Conservation (phyloP, 1,284 basidiomycete genomes). For the Ganoderma boninense region DNA sequence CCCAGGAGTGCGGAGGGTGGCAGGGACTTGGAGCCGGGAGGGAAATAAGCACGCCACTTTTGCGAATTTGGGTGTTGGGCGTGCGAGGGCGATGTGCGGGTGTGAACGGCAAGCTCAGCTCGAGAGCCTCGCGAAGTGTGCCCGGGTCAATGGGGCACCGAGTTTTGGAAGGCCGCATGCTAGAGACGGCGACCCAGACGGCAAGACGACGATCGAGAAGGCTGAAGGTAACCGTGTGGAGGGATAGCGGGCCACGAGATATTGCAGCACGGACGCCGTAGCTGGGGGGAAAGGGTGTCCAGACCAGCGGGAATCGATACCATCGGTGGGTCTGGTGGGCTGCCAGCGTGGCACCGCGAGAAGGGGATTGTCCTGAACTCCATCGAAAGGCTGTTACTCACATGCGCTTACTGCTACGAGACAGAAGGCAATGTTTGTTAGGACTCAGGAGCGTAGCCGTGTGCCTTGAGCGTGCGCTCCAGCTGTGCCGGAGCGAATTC, state of each 20-base stretch:
- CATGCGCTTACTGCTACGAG: neutral
- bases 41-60: neutral
- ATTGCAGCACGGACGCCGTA: neutral
- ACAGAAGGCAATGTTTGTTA: neutral
- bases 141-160: neutral
- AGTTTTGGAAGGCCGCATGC: neutral
- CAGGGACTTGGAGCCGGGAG: neutral
- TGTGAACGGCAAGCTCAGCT: neutral
- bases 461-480: neutral
- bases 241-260: neutral
- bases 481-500: neutral
- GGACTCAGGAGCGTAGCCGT: neutral
- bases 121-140: neutral
- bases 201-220: neutral
- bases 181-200: neutral
- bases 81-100: neutral
- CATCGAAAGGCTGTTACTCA: neutral
- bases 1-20: neutral
- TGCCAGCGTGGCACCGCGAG: neutral
- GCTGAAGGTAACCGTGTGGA: neutral
- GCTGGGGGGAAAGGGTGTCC: neutral
- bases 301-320: constrained; percentile 1
- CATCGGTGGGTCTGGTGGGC: neutral
- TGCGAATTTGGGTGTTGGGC: neutral
- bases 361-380: neutral